Percentiles rank a stretch among this genome's conserved stretches.
Conservation (phyloP, 1,284 basidiomycete species). For the Leccinum insolens region DNA sequence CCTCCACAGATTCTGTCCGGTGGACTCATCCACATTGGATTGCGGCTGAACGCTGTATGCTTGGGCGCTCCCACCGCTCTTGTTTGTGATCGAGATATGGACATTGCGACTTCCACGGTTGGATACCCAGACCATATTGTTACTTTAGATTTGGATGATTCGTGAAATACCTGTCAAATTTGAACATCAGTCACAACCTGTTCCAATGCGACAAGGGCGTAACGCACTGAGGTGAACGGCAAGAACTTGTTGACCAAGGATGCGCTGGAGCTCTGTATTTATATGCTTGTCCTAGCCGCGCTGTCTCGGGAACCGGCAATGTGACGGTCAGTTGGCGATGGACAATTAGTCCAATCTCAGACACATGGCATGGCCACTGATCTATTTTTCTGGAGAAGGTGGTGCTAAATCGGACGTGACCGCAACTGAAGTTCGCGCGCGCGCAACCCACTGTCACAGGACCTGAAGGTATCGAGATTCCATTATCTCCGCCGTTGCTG, state of each 20-base stretch:
- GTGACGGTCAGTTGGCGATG: neutral
- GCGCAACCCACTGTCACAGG: too few relatives aligned
- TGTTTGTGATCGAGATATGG: neutral
- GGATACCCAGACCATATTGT: slow-evolving; percentile 4
- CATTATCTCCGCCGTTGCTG: neutral
- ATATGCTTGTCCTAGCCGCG: neutral
- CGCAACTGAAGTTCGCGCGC: too few relatives aligned
- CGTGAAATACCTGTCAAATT: neutral
- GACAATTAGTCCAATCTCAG: neutral
- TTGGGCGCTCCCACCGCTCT: neutral
- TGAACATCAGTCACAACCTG: neutral
- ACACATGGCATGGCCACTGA: neutral
- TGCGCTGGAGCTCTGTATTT: neutral
- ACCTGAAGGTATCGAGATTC: neutral
- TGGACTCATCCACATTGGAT: neutral
- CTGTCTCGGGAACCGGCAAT: neutral
- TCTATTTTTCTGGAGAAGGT: too few relatives aligned
- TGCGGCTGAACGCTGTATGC: neutral
- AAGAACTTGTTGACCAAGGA: neutral
- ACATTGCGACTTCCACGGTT: neutral
- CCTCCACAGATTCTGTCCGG: neutral
- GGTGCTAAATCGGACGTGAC: too few relatives aligned
- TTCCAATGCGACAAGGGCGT: neutral
- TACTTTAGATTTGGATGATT: neutral
- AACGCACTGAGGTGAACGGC: neutral